phyloP scores from a whole-genome alignment of 345 rosid genomes.

The Citrus inodora region DNA sequence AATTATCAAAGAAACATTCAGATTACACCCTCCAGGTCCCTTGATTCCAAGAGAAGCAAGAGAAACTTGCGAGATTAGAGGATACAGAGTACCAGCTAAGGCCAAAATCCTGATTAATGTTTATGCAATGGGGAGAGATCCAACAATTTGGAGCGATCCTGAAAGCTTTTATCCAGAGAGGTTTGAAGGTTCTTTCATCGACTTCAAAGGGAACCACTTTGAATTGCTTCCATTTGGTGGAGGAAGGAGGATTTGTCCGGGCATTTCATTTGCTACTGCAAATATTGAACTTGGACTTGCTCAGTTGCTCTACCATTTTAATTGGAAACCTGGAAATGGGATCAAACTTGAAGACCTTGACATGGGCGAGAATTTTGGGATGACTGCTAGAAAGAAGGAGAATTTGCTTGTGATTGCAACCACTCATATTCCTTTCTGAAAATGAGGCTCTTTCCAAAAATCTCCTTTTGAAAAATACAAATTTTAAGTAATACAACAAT shows the following conservation, averaged over 20 bases:
- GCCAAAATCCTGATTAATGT: slow-evolving; percentile 23
- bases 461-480: too few species aligned
- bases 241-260: slow-evolving; percentile 18
- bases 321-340: slow-evolving; percentile 17
- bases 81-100: slow-evolving; percentile 17
- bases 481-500: too few species aligned
- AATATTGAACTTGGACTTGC: slow-evolving; percentile 16
- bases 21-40: slow-evolving; percentile 21
- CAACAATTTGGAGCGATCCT: slow-evolving; percentile 19
- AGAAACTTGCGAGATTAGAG: slow-evolving; percentile 20
- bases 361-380: slow-evolving; percentile 8
- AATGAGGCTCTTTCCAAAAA: neutral
- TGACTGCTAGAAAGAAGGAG: neutral
- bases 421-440: slow-evolving; percentile 1
- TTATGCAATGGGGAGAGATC: slow-evolving; percentile 32
- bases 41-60: slow-evolving; percentile 24
- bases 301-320: slow-evolving; percentile 13
- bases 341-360: slow-evolving; percentile 10
- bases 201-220: slow-evolving; percentile 16
- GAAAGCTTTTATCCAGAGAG: slow-evolving; percentile 8
- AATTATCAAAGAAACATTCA: slow-evolving; percentile 20
- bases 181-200: slow-evolving; percentile 4
- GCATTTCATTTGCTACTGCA: slow-evolving; percentile 11
- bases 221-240: slow-evolving; percentile 21
- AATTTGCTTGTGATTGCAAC: slow-evolving; percentile 1